A percentile compares a stretch with the other conserved stretches of the same genome.
Conservation (phyloP, 768 basidiomycete species). For the Xanthoconium purpureum region DNA sequence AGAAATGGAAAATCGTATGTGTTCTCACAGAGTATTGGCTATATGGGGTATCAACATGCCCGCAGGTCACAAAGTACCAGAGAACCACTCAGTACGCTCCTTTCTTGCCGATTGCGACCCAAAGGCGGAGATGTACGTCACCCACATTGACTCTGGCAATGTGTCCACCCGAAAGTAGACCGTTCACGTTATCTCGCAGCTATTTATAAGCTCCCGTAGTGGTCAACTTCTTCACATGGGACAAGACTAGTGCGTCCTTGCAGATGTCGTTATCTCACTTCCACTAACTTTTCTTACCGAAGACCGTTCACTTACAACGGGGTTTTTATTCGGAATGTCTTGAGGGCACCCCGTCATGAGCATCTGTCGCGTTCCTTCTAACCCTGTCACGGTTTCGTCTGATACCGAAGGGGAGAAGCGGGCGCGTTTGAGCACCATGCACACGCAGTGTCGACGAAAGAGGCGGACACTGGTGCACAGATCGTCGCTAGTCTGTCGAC, state of each 20-base stretch:
- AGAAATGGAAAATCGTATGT: too few relatives aligned
- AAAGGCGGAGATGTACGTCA: slow-evolving; percentile 28
- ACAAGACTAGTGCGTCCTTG: too few relatives aligned
- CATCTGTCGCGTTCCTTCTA: slow-evolving; percentile 7
- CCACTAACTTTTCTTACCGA: background rate
- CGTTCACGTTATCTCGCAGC: slow-evolving; percentile 2
- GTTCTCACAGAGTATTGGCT: too few relatives aligned
- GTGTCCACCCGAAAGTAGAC: slow-evolving; percentile 25
- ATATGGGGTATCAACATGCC: slow-evolving; percentile 30
- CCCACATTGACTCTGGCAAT: slow-evolving; percentile 25
- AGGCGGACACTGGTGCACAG: slow-evolving; percentile 62
- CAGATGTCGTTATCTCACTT: too few relatives aligned
- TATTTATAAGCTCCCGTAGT: background rate
- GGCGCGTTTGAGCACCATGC: slow-evolving; percentile 4
- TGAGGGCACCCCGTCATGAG: background rate
- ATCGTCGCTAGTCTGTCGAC: slow-evolving; percentile 44
- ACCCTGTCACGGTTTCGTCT: slow-evolving; percentile 5
- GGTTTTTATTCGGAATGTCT: background rate
- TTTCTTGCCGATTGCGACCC: slow-evolving; percentile 20
- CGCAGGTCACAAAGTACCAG: slow-evolving; percentile 23
- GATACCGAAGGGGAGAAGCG: slow-evolving; percentile 15
- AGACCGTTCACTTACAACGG: slow-evolving; percentile 6
- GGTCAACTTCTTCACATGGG: background rate
- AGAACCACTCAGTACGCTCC: slow-evolving; percentile 21
- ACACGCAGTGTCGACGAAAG: slow-evolving; percentile 36